Percentiles rank a stretch among this genome's conserved stretches.
Evolutionary conservation across 768 basidiomycete genomes (phyloP).

Genomic region (Pleurotus tuber-regium): DNA sequence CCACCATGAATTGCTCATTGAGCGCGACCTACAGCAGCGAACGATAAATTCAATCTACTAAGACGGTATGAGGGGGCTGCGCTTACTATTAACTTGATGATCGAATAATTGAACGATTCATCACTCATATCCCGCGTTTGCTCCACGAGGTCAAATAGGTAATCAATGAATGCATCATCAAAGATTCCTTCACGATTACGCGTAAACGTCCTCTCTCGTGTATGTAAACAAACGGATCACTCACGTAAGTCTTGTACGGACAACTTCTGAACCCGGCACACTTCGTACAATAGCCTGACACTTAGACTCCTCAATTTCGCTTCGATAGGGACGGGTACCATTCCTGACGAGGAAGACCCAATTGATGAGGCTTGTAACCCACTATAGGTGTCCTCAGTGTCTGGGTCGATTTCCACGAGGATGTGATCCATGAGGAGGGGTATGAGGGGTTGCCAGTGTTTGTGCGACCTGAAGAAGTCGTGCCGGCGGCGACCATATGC

Average conservation of each 20-base stretch:
- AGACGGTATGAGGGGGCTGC: not conserved
- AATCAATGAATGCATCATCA: slow-evolving; percentile 80
- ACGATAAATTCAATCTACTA: not conserved
- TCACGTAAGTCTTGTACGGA: slow-evolving; percentile 74
- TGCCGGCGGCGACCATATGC: slow-evolving; percentile 68
- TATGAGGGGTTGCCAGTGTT: slow-evolving; percentile 80
- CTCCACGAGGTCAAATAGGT: slow-evolving; percentile 91
- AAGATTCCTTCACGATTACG: slow-evolving; percentile 58
- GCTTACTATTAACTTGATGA: slow-evolving; percentile 90
- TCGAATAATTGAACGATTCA: slow-evolving; percentile 91
- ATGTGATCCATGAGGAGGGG: slow-evolving; percentile 86
- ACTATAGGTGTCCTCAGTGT: slow-evolving; percentile 60
- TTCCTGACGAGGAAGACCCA: slow-evolving; percentile 15
- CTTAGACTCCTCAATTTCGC: slow-evolving; percentile 73
- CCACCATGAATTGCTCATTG: slow-evolving; percentile 99
- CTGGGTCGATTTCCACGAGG: slow-evolving; percentile 76
- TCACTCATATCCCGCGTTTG: slow-evolving; percentile 85
- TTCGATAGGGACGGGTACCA: slow-evolving; percentile 73
- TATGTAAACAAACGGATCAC: slow-evolving; percentile 23
- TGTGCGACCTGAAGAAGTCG: slow-evolving; percentile 73
- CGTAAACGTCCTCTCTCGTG: not conserved
- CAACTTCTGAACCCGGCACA: slow-evolving; percentile 88
- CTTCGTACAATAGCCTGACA: slow-evolving; percentile 82
- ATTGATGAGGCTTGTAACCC: slow-evolving; percentile 21
- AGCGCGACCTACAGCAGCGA: slow-evolving; percentile 64